Evolutionary conservation across 2,329 filamentous ascomycete species (phyloP), one percentile per base, ranked within the genome.

Genomic region (Calonectria leucothoes): DNA sequence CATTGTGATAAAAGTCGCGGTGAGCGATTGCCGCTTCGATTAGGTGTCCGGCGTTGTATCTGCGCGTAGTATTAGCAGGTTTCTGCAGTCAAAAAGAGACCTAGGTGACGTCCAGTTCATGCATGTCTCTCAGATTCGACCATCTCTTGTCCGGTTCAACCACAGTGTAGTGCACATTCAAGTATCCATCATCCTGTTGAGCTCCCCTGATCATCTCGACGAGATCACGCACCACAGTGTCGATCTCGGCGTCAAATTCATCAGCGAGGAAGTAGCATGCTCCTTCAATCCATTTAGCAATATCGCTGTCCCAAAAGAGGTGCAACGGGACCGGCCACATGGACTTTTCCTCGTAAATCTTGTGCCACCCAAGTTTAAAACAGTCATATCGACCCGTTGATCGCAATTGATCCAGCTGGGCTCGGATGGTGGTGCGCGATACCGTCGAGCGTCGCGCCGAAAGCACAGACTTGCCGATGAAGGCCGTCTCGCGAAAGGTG

Each of bases 141-240:
- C 90, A 93, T 11, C 90, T 81, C 66, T 88, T 88, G 0, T 83
- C 85, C 0, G 89, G 89, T 52, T 90, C 89, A 1, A 91, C 88
- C 0, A 93, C 88, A 0, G 89, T 91, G 74, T 89, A 93, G 77
- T 93, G 90, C 8, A 92, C 88, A 77, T 93, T 93, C 27, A 93
- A 79, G 77, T 93, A 93, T 0, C 91, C 91, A 78, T 93, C 91
- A 1, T 84, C 81, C 67, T 90, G 87, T 82, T 93, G 91, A 0
- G 91, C 91, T 2, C 78, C 81, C 10, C 86, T 79, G 14, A 93
- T 91, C 87, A 90, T 92, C 0, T 85, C 83, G 0, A 91, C 90
- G n/a, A 92, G 80, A 69, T 92, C 85, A 74, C 55, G 69, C 0
- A 79, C 65, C 1, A 72, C 66, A 6, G 11, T 15, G 27, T 79